Evolutionary conservation across 2,329 filamentous ascomycete species (phyloP).

Genomic region (Fusarium sororula): DNA sequence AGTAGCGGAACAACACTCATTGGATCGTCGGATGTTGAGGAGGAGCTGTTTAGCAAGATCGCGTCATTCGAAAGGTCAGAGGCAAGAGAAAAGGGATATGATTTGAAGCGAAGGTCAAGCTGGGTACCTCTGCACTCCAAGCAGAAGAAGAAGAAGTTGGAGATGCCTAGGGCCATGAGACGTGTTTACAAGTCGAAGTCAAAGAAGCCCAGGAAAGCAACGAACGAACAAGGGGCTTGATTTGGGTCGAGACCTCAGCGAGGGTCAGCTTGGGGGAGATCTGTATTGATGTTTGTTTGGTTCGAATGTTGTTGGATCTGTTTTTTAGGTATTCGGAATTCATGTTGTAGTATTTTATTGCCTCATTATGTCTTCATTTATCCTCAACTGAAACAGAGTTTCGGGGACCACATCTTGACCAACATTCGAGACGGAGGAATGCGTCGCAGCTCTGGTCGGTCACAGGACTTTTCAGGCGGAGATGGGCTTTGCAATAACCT

Average conservation of each 20-base stretch:
- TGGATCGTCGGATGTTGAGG: not conserved
- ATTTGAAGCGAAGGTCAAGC: slow-evolving; percentile 23
- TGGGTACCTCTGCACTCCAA: not conserved
- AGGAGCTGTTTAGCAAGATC: not conserved
- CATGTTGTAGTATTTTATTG: not conserved
- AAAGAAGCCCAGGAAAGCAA: not conserved
- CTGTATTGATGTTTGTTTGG: not conserved
- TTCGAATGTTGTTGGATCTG: not conserved
- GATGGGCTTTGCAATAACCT: too few species aligned
- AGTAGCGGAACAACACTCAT: slow-evolving; percentile 3
- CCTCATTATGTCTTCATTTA: not conserved
- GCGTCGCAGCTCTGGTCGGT: not conserved
- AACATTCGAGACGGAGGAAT: not conserved
- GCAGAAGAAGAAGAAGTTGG: slow-evolving; percentile 4
- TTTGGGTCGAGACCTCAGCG: not conserved
- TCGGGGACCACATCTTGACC: not conserved
- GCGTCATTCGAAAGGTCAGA: not conserved
- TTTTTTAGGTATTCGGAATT: not conserved
- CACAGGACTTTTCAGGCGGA: not conserved
- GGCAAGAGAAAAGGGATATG: not conserved
- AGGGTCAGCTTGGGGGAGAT: not conserved
- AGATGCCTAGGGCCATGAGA: not conserved
- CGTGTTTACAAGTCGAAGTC: not conserved
- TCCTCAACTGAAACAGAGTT: not conserved
- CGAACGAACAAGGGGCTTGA: not conserved